phyloP scores from a whole-genome alignment of 1,139 yeast species.

The Yamadazyma epiphylla region DNA sequence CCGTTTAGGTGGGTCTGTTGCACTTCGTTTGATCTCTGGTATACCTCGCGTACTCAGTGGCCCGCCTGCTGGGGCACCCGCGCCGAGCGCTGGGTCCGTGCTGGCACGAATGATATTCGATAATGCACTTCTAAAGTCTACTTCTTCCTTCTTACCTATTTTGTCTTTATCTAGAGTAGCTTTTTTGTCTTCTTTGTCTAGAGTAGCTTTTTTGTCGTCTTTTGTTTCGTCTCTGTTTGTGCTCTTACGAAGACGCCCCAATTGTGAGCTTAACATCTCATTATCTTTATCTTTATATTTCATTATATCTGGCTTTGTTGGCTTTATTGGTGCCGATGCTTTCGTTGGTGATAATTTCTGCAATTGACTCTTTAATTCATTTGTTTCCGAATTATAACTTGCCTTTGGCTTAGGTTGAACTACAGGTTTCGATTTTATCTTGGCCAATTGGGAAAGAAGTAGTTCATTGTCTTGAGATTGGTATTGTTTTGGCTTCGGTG shows the following conservation, averaged over 20 bases:
- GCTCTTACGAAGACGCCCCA: constrained; percentile 9
- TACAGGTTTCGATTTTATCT: constrained; percentile 1
- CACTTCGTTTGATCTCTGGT: background rate
- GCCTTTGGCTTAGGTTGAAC: constrained; percentile 4
- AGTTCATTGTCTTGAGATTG: constrained; percentile 5
- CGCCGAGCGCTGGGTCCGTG: constrained; percentile 9
- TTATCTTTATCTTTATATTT: constrained; percentile 11
- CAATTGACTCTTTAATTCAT: constrained; percentile 20
- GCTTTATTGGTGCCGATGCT: constrained; percentile 10
- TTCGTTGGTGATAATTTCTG: constrained; percentile 10
- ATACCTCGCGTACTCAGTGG: too few relatives aligned
- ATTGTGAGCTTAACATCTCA: constrained; percentile 9
- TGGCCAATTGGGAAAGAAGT: constrained; percentile 5
- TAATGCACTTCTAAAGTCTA: constrained; percentile 12
- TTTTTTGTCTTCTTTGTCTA: background rate
- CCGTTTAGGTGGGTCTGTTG: constrained; percentile 5
- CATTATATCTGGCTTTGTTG: constrained; percentile 11
- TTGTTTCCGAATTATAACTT: constrained; percentile 15
- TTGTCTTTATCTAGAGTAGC: constrained; percentile 1
- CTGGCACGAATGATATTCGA: constrained; percentile 12
- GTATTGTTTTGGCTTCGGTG: background rate
- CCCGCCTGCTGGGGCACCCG: constrained; percentile 3
- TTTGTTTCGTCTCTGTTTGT: constrained; percentile 13
- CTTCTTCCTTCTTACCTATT: background rate
- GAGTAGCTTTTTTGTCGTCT: constrained; percentile 16